Percentiles rank a stretch among this genome's conserved stretches.
These are phyloP conservation scores for Porphyrellus sp. DNA, from an alignment of 1,284 basidiomycete genomes.

Conservation along the genomic window DNA sequence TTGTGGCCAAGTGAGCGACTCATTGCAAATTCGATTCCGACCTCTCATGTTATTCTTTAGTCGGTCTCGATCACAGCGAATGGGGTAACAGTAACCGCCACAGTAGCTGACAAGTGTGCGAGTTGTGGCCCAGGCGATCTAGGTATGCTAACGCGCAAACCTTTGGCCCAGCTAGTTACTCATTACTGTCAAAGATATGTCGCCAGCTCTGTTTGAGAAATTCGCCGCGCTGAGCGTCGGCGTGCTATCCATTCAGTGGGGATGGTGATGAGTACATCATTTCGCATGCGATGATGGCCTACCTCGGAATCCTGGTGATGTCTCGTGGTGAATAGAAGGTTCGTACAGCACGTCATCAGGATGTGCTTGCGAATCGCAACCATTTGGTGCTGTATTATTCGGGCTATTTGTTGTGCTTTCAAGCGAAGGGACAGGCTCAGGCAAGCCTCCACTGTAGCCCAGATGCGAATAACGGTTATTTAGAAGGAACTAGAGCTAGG, in stretches of 20 bases:
- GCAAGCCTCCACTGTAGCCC: conserved; percentile 23
- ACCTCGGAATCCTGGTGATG: conserved; percentile 11
- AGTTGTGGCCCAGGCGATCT: conserved; percentile 44
- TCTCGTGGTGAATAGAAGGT: conserved; percentile 6
- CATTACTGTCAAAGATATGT: conserved; percentile 47
- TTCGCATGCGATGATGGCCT: neutral
- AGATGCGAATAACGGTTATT: conserved; percentile 5
- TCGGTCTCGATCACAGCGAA: conserved; percentile 46
- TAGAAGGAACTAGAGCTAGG: conserved; percentile 18
- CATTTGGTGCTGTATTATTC: conserved; percentile 23
- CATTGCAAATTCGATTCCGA: neutral
- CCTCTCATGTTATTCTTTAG: conserved; percentile 32
- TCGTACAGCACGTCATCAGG: conserved; percentile 18
- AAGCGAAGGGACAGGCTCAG: conserved; percentile 13
- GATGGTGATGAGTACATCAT: conserved; percentile 34
- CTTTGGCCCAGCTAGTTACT: conserved; percentile 1
- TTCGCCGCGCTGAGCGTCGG: conserved; percentile 43
- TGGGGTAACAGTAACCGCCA: conserved; percentile 41
- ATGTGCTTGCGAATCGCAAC: conserved; percentile 14
- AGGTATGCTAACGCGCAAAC: conserved; percentile 37
- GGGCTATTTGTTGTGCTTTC: conserved; percentile 6
- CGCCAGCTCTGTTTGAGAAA: conserved; percentile 45
- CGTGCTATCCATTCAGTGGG: conserved; percentile 49
- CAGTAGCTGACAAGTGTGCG: conserved; percentile 47
- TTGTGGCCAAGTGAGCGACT: conserved; percentile 45